Evolutionary conservation across 768 basidiomycete species (phyloP), one percentile per base, ranked within the genome.

Genomic region (Mrakia frigida): DNA sequence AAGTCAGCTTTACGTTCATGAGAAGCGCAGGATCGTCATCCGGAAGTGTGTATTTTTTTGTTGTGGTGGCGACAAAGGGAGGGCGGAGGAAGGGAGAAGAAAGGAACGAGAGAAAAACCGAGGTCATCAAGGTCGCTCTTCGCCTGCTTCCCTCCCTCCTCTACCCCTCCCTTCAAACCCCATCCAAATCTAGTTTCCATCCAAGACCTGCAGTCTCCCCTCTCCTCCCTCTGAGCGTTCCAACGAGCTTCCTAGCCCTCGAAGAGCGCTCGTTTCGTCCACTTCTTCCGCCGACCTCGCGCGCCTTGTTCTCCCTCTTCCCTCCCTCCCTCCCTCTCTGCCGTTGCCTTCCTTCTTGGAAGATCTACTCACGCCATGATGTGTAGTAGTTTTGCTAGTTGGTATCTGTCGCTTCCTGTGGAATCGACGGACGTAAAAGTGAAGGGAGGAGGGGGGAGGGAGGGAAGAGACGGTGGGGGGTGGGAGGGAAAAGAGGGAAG

Each of bases 401-500:
- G 56, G 41, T 59, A 73, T 73, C 72, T 60, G 72, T 61, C 72
- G 72, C 13, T 33, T 73, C 59, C 72, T 73, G 72, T n/a, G 25
- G 72, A 60, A 73, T 41, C 59, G 72, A 73, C 72, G 37, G 60
- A 73, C 25, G 28, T 5, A 46, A 33, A n/a, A 28, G 59, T 37
- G 16, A n/a, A 31, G 41, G 41, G 60, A 9, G 39, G 9, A n/a
- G 60, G 59, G 72, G 41, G 60, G 59, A 41, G 25, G 67, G 61
- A 35, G n/a, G n/a, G 28, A 6, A 1, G 56, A 56, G 56, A 56
- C n/a, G 56, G 56, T 56, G 56, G 56, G 56, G 56, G 56, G 56
- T 56, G 56, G 56, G 56, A 56, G 56, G n/a, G 25, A 56, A 28
- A 18, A 46, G 18, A 18, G 7, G 43, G 43, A 46, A 46, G n/a